Evolutionary conservation across 495 filamentous ascomycete species (phyloP), one percentile per base, ranked within the genome.

Genomic region (Aspergillus heteromorphus): DNA sequence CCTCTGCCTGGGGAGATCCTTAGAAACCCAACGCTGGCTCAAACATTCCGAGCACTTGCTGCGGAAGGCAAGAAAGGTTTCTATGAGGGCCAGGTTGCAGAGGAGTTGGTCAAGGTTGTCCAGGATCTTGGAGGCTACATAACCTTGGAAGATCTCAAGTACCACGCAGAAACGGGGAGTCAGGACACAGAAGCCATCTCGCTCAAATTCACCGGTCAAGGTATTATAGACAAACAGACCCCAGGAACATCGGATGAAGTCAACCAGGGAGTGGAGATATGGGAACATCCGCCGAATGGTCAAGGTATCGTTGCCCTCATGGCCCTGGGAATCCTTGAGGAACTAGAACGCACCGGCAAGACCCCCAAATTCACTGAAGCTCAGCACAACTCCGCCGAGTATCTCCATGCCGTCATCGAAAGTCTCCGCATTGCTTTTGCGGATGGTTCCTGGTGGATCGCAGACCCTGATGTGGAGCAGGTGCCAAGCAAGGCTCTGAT

Each of bases 241-340:
- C 51, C 61, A 9, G 77, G 77, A 50, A 76, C 73, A 25, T 58
- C 68, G 29, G 72, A 71, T 21, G 68, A 75, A 30, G 58, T 72
- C 1, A 75, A 80, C 52, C 65, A 78, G 47, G 85, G 83, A n/a
- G 77, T 96, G 17, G 84, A 93, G 60, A 66, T 98, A 1, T 97
- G 92, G 92, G 93, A 98, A 59, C 92, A 96, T 70, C 90, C 93
- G 36, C 93, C 93, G n/a, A 97, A 97, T 71, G 92, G 95, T 0
- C 93, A 98, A 69, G 93, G 93, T 10, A 87, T 98, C 56, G 91
- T 97, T 0, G 95, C 93, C 4, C 77, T 97, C 36, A 95, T 97
- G 83, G 87, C 93, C 1, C 76, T 98, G 0, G 93, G 95, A 2
- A 92, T 97, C 56, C 74, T 98, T 41, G 84, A 95, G 63, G 82